phyloP scores from a whole-genome alignment of 768 basidiomycete species.

The Macrolepiota dolichaula region DNA sequence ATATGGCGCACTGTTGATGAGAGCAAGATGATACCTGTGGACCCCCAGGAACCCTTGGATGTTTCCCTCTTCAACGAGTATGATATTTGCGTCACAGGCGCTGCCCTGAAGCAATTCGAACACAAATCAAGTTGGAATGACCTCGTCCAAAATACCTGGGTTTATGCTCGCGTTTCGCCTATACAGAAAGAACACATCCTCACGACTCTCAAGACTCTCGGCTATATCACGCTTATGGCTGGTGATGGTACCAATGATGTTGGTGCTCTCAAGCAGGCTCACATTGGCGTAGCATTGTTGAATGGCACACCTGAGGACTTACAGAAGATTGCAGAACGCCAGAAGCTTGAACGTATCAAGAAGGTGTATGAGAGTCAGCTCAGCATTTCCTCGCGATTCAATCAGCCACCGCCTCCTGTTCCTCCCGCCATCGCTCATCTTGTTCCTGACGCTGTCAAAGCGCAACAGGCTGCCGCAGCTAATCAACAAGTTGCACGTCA shows the following conservation, averaged over 20 bases:
- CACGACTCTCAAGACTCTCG: constrained; percentile 82
- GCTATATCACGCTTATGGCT: constrained; percentile 95
- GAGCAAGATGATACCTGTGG: constrained; percentile 79
- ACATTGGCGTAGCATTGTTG: constrained; percentile 90
- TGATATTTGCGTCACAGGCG: constrained; percentile 96
- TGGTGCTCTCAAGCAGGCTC: constrained; percentile 96
- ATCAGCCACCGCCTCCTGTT: constrained; percentile 91
- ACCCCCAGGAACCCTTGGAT: constrained; percentile 79
- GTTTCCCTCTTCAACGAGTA: constrained; percentile 73
- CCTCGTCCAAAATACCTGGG: constrained; percentile 94
- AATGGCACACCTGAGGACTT: constrained; percentile 92
- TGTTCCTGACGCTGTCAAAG: constrained; percentile 87
- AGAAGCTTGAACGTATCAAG: constrained; percentile 86
- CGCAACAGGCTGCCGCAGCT: constrained; percentile 79
- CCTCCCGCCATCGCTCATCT: constrained; percentile 84
- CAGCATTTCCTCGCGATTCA: constrained; percentile 85
- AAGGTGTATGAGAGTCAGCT: constrained; percentile 97
- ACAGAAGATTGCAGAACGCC: constrained; percentile 90
- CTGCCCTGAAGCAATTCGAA: constrained; percentile 87
- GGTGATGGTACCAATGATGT: constrained; percentile 99
- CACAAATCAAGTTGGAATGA: constrained; percentile 65
- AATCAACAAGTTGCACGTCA: constrained; percentile 62
- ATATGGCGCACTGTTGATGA: constrained; percentile 96
- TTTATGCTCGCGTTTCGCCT: constrained; percentile 97
- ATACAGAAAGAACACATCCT: constrained; percentile 95